These are phyloP conservation scores for Pholiota molesta DNA, from an alignment of 768 basidiomycete species.

Conservation along the genomic window DNA sequence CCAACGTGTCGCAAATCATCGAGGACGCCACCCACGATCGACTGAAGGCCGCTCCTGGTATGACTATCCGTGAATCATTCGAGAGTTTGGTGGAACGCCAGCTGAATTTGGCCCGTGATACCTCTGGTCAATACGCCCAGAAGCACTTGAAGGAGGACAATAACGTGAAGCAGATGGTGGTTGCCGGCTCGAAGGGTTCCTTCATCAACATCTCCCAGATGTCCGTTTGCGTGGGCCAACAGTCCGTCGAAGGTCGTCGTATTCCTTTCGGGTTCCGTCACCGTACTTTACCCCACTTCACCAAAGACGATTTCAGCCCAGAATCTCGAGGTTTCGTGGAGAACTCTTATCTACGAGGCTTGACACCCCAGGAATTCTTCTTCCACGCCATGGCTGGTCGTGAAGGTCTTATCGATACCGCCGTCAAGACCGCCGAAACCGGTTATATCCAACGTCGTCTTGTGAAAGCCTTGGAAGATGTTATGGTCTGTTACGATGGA, in stretches of 20 bases:
- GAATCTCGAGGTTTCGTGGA: slow-evolving; percentile 98
- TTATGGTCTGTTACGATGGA: slow-evolving; percentile 97
- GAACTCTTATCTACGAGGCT: slow-evolving; percentile 94
- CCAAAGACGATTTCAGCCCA: slow-evolving; percentile 97
- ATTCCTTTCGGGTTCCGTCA: slow-evolving; percentile 99
- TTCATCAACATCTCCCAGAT: slow-evolving; percentile 99
- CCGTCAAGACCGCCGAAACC: slow-evolving; percentile 99
- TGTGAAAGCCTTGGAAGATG: slow-evolving; percentile 97
- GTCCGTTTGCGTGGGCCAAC: slow-evolving; percentile 99
- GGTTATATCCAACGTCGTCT: slow-evolving; percentile 98
- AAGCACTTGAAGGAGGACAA: slow-evolving; percentile 98
- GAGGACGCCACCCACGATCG: slow-evolving; percentile 83
- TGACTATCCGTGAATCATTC: slow-evolving; percentile 99
- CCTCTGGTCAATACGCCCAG: slow-evolving; percentile 95
- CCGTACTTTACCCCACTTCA: slow-evolving; percentile 95
- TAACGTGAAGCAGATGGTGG: slow-evolving; percentile 99
- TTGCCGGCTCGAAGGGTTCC: slow-evolving; percentile 97
- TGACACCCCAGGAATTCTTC: slow-evolving; percentile 99
- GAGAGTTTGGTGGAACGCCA: slow-evolving; percentile 90
- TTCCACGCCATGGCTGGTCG: slow-evolving; percentile 99
- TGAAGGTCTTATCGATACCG: slow-evolving; percentile 98
- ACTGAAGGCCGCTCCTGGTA: slow-evolving; percentile 90
- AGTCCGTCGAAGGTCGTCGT: slow-evolving; percentile 96
- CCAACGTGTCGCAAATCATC: slow-evolving; percentile 77
- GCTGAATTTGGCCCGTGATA: slow-evolving; percentile 94